These are phyloP conservation scores for Nannochloropsis gaditana DNA, from an alignment of 108 stramenopile genomes.

Conservation along the genomic window DNA sequence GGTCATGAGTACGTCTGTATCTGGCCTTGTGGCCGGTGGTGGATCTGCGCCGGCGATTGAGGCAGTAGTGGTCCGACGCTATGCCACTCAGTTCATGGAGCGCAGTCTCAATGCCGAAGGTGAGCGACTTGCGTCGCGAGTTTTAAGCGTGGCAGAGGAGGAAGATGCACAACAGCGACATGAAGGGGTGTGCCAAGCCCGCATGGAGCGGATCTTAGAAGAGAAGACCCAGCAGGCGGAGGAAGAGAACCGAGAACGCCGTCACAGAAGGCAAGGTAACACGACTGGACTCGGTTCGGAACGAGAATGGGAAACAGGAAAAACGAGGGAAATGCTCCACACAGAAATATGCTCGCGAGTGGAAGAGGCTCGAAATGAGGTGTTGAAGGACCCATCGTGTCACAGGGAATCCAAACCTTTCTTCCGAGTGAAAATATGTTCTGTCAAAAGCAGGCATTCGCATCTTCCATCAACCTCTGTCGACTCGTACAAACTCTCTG, in stretches of 20 bases:
- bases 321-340: not conserved
- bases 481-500: not conserved
- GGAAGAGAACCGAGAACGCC: not conserved
- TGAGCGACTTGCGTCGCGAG: not conserved
- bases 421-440: not conserved
- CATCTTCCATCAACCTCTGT: not conserved
- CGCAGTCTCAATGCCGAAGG: not conserved
- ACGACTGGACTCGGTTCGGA: not conserved
- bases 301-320: not conserved
- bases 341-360: not conserved
- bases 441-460: not conserved
- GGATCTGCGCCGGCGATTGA: not conserved
- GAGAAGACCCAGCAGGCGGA: not conserved
- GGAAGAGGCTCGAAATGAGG: not conserved
- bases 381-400: not conserved
- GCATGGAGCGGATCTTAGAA: not conserved
- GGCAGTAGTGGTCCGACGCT: not conserved
- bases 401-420: constrained; percentile 2
- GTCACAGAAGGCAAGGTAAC: not conserved
- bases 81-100: not conserved
- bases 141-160: not conserved
- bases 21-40: not conserved
- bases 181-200: not conserved
- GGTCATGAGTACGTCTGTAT: constrained; percentile 9
- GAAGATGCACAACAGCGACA: constrained; percentile 16